Base-by-base conservation (phyloP, 495 filamentous ascomycete genomes). In the Stereocaulon alpinum region DNA sequence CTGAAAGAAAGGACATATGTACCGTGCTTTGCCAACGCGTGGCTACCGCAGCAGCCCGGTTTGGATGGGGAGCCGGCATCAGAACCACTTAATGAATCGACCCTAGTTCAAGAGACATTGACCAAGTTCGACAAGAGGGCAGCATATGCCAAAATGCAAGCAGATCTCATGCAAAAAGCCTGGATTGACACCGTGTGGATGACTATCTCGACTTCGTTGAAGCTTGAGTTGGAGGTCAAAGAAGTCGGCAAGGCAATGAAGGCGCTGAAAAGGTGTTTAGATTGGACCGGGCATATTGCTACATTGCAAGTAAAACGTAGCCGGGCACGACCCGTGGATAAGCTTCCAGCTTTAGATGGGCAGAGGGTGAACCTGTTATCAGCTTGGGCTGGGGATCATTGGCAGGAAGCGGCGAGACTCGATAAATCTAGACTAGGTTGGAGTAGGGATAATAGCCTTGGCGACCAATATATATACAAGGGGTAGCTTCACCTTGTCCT, bases 171-270 rank as follows among this genome's bases (percentile, higher is more conserved):
- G 6, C 56, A 60, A 20, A 48, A 56, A 24, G 18, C n/a, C 24
- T 55, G 59, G 30, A 61, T 61, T 54, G 58, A 62, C 18, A 43
- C 44, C 17, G 56, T 70, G 59, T 70, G 68, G 68, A 44, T 48
- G 17, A 59, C 59, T 27, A 59, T 68, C 32, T 50, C 57, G 18
- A 22, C 2, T 0, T 15, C 42, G 6, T 37, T 37, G 34, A 37
- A 37, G 50, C 58, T 70, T 18, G 65, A 65, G 11, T 22, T 68
- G 15, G 41, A 54, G 22, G 40, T 6, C 11, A 63, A 27, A 22
- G 32, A 60, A 4, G 22, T 65, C 6, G 49, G 53, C n/a, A 15
- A 58, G 5, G 62, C 62, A 14, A 55, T 69, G 45, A 43, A 45
- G 18, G 40, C 40, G 2, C 27, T 56, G 5, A 47, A 56, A 22